Percentiles rank a stretch among this genome's conserved stretches.
These are phyloP conservation scores for Heteromeles arbutifolia DNA, from an alignment of 306 rosid genomes.

Conservation along the genomic window DNA sequence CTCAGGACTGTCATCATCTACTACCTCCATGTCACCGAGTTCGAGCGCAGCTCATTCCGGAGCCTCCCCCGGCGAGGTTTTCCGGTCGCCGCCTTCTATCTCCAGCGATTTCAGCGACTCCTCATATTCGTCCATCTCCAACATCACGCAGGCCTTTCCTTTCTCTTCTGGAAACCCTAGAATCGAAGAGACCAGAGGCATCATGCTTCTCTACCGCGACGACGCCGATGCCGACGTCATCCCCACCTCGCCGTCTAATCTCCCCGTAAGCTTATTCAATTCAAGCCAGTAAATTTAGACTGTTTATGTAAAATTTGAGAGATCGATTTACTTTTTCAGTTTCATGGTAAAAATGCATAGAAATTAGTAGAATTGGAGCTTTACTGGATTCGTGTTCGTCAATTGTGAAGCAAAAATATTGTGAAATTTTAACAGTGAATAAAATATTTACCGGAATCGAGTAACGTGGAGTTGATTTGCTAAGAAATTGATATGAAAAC, in stretches of 20 bases:
- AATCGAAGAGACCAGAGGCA: conserved; percentile 87
- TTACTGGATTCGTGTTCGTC: not conserved
- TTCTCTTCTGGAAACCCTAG: conserved; percentile 99
- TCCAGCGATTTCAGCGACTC: conserved; percentile 32
- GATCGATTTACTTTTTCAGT: no score
- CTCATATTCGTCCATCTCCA: conserved; percentile 37
- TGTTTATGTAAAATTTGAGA: no score
- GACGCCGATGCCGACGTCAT: conserved; percentile 13
- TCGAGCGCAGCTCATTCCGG: conserved; percentile 33
- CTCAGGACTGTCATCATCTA: not conserved
- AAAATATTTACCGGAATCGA: not conserved
- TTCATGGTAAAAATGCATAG: not conserved
- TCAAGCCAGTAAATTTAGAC: not conserved
- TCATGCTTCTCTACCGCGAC: conserved; percentile 76
- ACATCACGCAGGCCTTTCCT: conserved; percentile 49
- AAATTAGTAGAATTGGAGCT: not conserved
- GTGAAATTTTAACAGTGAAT: not conserved
- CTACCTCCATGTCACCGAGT: conserved; percentile 28
- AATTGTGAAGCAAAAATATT: not conserved
- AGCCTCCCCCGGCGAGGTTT: conserved; percentile 34
- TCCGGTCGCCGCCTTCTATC: conserved; percentile 17
- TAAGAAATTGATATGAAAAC: not conserved
- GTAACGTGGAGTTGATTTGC: not conserved
- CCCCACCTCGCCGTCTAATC: conserved; percentile 28
- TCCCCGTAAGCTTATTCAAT: conserved; percentile 46